Evolutionary conservation across 257 asterid species (phyloP), one percentile per base, ranked within the genome.

Genomic region (Salvia hispanica): DNA sequence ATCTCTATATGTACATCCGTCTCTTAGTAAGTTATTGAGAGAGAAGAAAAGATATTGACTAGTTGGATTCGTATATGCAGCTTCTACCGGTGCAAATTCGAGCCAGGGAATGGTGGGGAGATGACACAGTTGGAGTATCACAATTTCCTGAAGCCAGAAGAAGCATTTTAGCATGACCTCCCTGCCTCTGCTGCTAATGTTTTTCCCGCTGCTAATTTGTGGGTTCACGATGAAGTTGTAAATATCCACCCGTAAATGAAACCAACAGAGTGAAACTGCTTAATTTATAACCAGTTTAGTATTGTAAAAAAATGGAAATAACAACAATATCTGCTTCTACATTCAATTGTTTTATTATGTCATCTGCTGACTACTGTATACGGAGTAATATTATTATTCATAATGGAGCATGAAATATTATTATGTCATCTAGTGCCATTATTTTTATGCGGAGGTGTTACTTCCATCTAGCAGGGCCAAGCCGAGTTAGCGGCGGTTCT

Each of bases 21-120:
- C n/a, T n/a, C n/a, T n/a, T n/a, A n/a, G 50, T 43, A 16, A 37
- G n/a, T 58, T 36, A 58, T 36, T 66, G 6, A 53, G 14, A 53
- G 10, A 7, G 56, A 51, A 9, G 58, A 18, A 54, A 31, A 52
- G 40, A 12, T 21, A 52, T 21, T 72, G n/a, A 39, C 44, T 52
- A 25, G 45, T 28, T 57, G 57, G 5, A n/a, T n/a, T n/a, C 44
- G 58, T 58, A 14, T 48, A 47, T 78, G 85, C 88, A 89, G 98
- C 72, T 92, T 92, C 61, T 92, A 84, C 70, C 85, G 95, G 0
- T 92, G 96, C 80, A 78, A 87, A 63, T 92, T 83, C 11, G 92
- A 92, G 66, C 80, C 91, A 2, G 82, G 71, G 33, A 68, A n/a
- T n/a, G n/a, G n/a, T n/a, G n/a, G n/a, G n/a, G n/a, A n/a, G n/a